phyloP scores from a whole-genome alignment of 148 eudicot species.

The Tetragonia tetragonoides region DNA sequence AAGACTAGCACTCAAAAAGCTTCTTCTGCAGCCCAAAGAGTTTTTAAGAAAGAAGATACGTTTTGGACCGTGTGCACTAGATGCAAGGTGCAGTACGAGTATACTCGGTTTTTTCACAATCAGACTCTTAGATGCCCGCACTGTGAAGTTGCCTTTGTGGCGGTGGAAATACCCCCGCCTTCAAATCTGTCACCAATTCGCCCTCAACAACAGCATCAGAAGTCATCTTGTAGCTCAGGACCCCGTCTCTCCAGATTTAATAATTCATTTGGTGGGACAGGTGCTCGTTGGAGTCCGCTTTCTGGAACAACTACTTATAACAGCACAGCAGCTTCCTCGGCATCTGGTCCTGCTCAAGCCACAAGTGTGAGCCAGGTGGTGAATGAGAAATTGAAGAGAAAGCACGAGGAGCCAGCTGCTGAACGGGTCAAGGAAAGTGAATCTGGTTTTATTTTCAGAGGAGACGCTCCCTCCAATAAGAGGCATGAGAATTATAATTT shows the following conservation, averaged over 20 bases:
- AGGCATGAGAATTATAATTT: constrained; percentile 31
- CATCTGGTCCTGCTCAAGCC: constrained; percentile 42
- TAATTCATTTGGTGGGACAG: constrained; percentile 18
- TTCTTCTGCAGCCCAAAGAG: constrained; percentile 31
- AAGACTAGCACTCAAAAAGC: constrained; percentile 28
- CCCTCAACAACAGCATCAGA: constrained; percentile 33
- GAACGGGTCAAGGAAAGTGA: constrained; percentile 14
- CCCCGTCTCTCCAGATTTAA: constrained; percentile 18
- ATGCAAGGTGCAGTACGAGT: constrained; percentile 90
- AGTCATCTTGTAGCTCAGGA: constrained; percentile 25
- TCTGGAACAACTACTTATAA: constrained; percentile 27
- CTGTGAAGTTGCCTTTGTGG: constrained; percentile 56
- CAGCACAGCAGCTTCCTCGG: constrained; percentile 12
- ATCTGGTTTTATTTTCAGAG: constrained; percentile 13
- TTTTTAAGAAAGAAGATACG: constrained; percentile 48
- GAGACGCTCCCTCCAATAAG: constrained; percentile 32
- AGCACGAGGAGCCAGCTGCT: constrained; percentile 33
- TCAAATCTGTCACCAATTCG: constrained; percentile 34
- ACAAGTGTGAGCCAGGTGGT: constrained; percentile 36
- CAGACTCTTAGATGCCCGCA: constrained; percentile 68
- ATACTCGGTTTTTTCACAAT: constrained; percentile 57
- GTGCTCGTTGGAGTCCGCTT: constrained; percentile 34
- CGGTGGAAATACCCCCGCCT: constrained; percentile 65
- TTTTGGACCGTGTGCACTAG: constrained; percentile 82
- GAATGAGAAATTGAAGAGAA: constrained; percentile 53